Conservation (phyloP, 306 rosid genomes). For the Cajanus cajan region DNA sequence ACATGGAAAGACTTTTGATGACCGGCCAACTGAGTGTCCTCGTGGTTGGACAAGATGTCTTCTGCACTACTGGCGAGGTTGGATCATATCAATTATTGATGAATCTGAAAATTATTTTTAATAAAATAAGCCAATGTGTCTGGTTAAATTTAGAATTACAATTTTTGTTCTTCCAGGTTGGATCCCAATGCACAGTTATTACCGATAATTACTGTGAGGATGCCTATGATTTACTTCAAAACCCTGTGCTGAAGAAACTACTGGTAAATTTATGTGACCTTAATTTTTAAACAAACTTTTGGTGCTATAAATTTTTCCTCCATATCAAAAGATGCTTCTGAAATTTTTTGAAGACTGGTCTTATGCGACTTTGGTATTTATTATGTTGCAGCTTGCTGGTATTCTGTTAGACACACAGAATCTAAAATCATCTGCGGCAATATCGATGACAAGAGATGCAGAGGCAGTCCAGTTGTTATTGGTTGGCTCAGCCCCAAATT, state of each 20-base stretch:
- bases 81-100: conserved; percentile 28
- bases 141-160: neutral
- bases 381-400: conserved; percentile 73
- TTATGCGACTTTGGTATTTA: conserved; percentile 10
- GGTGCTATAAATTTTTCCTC: neutral
- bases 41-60: conserved; percentile 69
- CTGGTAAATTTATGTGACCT: conserved; percentile 49
- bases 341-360: neutral
- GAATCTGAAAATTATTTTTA: conserved; percentile 19
- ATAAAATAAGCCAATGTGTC: neutral
- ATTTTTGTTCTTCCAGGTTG: conserved; percentile 50
- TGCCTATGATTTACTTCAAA: conserved; percentile 85
- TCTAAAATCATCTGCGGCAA: conserved; percentile 48
- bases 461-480: conserved; percentile 83
- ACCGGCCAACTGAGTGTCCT: conserved; percentile 57
- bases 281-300: neutral
- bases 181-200: conserved; percentile 81
- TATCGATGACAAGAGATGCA: conserved; percentile 80
- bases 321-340: neutral
- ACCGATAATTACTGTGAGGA: conserved; percentile 89
- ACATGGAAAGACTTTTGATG: conserved; percentile 66
- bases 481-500: conserved; percentile 66
- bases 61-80: conserved; percentile 64
- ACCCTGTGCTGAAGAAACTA: conserved; percentile 69
- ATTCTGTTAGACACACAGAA: conserved; percentile 81